These are phyloP conservation scores for Ascochyta fabae DNA, from an alignment of 2,329 filamentous ascomycete genomes.

Conservation along the genomic window DNA sequence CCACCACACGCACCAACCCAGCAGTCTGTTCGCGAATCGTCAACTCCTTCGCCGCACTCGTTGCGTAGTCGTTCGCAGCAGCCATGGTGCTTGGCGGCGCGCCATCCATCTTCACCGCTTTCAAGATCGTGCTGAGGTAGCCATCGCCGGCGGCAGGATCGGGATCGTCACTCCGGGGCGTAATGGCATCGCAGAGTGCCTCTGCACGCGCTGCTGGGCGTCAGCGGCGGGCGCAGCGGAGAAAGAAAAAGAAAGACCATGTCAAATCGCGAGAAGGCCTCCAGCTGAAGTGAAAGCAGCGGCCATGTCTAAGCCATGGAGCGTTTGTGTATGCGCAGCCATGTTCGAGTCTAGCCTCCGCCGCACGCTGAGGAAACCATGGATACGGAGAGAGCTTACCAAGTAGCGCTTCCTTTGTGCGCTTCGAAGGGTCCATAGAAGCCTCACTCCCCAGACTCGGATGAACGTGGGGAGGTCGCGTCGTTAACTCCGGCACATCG, in stretches of 20 bases:
- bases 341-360: neutral
- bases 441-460: slow-evolving; percentile 7
- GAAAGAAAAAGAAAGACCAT: too few relatives aligned
- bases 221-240: neutral
- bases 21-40: slow-evolving; percentile 66
- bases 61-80: slow-evolving; percentile 57
- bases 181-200: slow-evolving; percentile 48
- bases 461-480: neutral
- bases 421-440: slow-evolving; percentile 51
- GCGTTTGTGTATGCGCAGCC: neutral
- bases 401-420: slow-evolving; percentile 51
- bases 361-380: neutral
- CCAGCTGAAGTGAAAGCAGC: neutral
- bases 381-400: slow-evolving; percentile 29
- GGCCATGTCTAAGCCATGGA: neutral
- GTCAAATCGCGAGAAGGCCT: too few relatives aligned
- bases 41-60: slow-evolving; percentile 63
- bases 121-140: slow-evolving; percentile 61
- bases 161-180: slow-evolving; percentile 53
- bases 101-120: slow-evolving; percentile 59
- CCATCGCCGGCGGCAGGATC: slow-evolving; percentile 33
- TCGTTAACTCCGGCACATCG: neutral
- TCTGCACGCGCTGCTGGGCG: slow-evolving; percentile 47
- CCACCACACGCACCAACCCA: slow-evolving; percentile 56
- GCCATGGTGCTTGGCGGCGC: slow-evolving; percentile 38